Evolutionary conservation across 2,329 filamentous ascomycete genomes (phyloP), one percentile per base, ranked within the genome.

Genomic region (Mycosphaerella arachidis): DNA sequence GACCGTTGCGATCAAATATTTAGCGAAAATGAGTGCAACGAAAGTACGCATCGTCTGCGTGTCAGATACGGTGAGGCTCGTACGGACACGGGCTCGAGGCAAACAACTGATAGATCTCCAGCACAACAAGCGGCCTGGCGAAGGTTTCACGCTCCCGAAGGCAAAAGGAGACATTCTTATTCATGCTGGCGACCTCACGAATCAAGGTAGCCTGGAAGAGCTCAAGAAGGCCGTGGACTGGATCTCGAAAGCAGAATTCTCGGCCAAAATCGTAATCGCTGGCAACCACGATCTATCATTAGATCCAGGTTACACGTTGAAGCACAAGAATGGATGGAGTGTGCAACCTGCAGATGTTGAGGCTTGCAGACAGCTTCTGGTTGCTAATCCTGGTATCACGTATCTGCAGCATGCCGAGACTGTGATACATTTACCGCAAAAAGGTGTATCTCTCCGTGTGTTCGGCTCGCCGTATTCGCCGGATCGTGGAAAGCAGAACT

Each of bases 281-380:
- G 87, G 86, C 87, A 92, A 92, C 70, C 89, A 92, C 73, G 89
- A 92, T 69, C 78, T 89, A 53, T 88, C 87, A 0, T 81, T 92
- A 6, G 88, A 91, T 68, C 53, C 57, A 10, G 24, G 57, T 3
- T 71, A 69, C 43, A 33, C 55, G 1, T 31, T 65, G 30, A 66
- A 76, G n/a, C 70, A 77, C 3, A 57, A 43, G 12, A 52, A 60
- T 13, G 67, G 66, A 13, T 68, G 66, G 64, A 64, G 20, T 4
- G 63, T 68, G 13, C 24, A 58, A 29, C 53, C 62, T 13, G 57
- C 89, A 68, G 80, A 83, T 33, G 71, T 81, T 0, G 71, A 74
- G 7, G 77, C 78, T 33, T 89, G 86, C 68, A 76, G 82, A 40
- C 71, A 75, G 0, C 74, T 90, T 1, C 67, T 90, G 5, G 70